A percentile compares a stretch with the other conserved stretches of the same genome.
These are phyloP conservation scores for Talaromyces nanjingensis DNA, from an alignment of 495 filamentous ascomycete genomes.

Conservation along the genomic window DNA sequence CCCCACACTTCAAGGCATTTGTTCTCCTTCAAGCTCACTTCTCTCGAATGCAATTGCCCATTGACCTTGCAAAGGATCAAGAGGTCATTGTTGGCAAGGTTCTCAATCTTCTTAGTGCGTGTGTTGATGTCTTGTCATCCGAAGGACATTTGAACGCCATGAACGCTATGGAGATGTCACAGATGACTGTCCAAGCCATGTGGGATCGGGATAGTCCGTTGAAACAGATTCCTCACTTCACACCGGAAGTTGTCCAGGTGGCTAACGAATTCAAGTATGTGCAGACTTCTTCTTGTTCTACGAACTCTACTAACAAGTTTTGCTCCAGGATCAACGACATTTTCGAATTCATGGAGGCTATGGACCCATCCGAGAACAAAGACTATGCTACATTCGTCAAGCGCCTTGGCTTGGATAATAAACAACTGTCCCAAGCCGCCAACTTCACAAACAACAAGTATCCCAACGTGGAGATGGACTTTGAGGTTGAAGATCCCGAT, in stretches of 20 bases:
- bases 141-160: conserved; percentile 95
- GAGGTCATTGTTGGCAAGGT: conserved; percentile 81
- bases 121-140: conserved; percentile 90
- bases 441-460: conserved; percentile 96
- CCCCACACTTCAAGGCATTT: conserved; percentile 97
- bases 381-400: conserved; percentile 69
- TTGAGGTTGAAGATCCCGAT: conserved; percentile 76
- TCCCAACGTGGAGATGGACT: conserved; percentile 84
- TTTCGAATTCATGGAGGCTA: conserved; percentile 96
- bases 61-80: conserved; percentile 96
- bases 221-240: conserved; percentile 96
- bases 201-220: conserved; percentile 97
- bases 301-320: background rate
- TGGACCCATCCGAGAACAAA: conserved; percentile 87
- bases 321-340: conserved; percentile 79
- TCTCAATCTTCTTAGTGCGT: conserved; percentile 80
- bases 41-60: conserved; percentile 89
- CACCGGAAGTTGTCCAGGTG: conserved; percentile 71
- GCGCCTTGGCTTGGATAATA: conserved; percentile 68
- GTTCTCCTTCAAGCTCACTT: conserved; percentile 96
- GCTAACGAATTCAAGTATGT: conserved; percentile 74
- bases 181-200: conserved; percentile 99
- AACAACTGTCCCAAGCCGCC: conserved; percentile 81
- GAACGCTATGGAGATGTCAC: conserved; percentile 98
- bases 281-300: background rate